Base-by-base conservation (phyloP, 768 basidiomycete species). In the Pleurotus djamor region DNA sequence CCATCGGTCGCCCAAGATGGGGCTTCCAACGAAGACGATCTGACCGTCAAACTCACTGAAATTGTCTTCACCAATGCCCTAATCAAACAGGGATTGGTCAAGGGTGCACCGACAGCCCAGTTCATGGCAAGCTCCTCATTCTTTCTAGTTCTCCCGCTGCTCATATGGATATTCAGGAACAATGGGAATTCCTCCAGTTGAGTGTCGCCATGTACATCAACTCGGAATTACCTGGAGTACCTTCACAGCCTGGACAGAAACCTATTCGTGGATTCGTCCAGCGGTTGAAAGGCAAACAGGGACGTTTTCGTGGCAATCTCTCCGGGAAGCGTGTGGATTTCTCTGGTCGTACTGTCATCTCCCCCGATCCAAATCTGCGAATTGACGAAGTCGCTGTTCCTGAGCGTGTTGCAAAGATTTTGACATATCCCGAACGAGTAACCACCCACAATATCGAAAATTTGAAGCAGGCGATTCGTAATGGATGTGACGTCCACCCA, bases 281-380 rank as follows among this genome's bases (percentile, higher is more conserved):
- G 67, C 92, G 97, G 3, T 77, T 99, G 52, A 99, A 99, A 76
- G 97, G 97, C 38, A 99, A 99, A 70, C 96, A 98, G 71, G 97
- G 97, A 66, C 95, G 97, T 49, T 98, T 99, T 76, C 84, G 97
- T 70, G 97, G 97, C 17, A 99, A 99, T 69, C 81, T 99, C 6
- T 98, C 96, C 0, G 97, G 97, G 62, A 99, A 99, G 73, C 94
- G 97, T 72, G 97, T 99, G 63, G 97, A 99, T 71, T 98, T 98
- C 70, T 98, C 96, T 0, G 96, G 88, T 4, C 91, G 97, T 66
- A 99, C 97, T 5, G 97, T 99, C 72, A 99, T 99, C 68, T 96
- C 95, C 1, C 97, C 97, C 1, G 97, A 99, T 72, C 97, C 97
- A n/a, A 99, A 98, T 69, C 76, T 99, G 63, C 88, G 94, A 52